Evolutionary conservation across 148 eudicot species (phyloP).

Genomic region (Heliosperma pusillum): DNA sequence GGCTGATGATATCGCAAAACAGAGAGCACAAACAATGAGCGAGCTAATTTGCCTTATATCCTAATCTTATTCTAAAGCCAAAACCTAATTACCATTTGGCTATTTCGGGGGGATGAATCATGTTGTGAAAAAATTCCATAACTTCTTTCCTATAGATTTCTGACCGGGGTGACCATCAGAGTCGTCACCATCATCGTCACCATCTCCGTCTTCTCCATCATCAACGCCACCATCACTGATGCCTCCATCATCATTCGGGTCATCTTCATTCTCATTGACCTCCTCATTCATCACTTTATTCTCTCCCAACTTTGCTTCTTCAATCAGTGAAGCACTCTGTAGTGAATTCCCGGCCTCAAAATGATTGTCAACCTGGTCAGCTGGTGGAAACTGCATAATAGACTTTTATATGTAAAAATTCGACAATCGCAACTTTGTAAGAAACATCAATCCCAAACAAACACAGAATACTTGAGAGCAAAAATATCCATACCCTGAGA

Average conservation of each 20-base stretch:
- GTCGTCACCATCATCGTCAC: conserved; percentile 11
- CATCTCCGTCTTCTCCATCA: conserved; percentile 16
- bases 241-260: conserved; percentile 17
- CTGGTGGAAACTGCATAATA: conserved; percentile 35
- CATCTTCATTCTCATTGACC: conserved; percentile 32
- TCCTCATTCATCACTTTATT: conserved; percentile 38
- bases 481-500: conserved; percentile 40
- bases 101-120: conserved; percentile 20
- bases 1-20: too few species aligned
- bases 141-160: conserved; percentile 48
- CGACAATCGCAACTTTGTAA: background rate
- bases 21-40: too few species aligned
- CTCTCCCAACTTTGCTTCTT: conserved; percentile 38
- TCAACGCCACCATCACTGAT: background rate
- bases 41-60: too few species aligned
- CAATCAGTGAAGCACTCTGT: conserved; percentile 28
- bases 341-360: conserved; percentile 37
- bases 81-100: too few species aligned
- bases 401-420: background rate
- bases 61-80: too few species aligned
- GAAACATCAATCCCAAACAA: background rate
- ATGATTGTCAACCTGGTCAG: conserved; percentile 27
- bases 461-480: background rate
- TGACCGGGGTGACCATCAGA: conserved; percentile 50
- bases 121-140: conserved; percentile 72